These are phyloP conservation scores for Stereocaulon alpinum DNA, from an alignment of 495 filamentous ascomycete species.

Conservation along the genomic window DNA sequence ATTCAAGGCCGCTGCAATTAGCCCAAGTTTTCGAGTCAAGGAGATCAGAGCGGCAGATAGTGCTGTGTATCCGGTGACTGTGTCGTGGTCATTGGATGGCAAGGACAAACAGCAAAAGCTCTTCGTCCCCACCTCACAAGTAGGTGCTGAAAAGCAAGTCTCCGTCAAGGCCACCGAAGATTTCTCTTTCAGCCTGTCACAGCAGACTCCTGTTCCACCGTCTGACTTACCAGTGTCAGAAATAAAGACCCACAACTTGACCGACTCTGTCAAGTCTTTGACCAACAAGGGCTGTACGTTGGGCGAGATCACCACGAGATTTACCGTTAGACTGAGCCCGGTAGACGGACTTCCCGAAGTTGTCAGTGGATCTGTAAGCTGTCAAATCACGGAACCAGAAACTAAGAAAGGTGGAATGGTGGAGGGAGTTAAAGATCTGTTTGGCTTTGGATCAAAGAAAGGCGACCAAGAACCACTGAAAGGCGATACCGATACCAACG, in stretches of 20 bases:
- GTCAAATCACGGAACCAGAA: conserved; percentile 57
- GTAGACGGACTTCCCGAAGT: conserved; percentile 80
- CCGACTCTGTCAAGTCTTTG: conserved; percentile 63
- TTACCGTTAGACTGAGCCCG: conserved; percentile 59
- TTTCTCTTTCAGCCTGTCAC: conserved; percentile 71
- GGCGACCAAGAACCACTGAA: conserved; percentile 62
- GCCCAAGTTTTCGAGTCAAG: conserved; percentile 92
- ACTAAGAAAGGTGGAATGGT: conserved; percentile 75
- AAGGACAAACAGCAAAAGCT: conserved; percentile 64
- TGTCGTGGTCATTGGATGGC: conserved; percentile 52
- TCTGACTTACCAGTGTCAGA: conserved; percentile 40
- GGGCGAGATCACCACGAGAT: conserved; percentile 68
- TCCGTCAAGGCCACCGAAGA: conserved; percentile 77
- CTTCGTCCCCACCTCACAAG: conserved; percentile 66
- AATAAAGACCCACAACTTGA: conserved; percentile 72
- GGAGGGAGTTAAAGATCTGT: conserved; percentile 88
- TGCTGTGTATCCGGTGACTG: conserved; percentile 58
- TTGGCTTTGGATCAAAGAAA: conserved; percentile 86
- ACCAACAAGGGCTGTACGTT: conserved; percentile 63
- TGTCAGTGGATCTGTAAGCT: conserved; percentile 64
- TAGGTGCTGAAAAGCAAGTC: conserved; percentile 77
- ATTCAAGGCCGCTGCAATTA: conserved; percentile 84
- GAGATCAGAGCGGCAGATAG: conserved; percentile 75
- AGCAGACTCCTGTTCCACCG: conserved; percentile 44
- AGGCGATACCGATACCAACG: conserved; percentile 44